These are phyloP conservation scores for Rhodotorula paludigena DNA, from an alignment of 768 basidiomycete genomes.

Conservation along the genomic window DNA sequence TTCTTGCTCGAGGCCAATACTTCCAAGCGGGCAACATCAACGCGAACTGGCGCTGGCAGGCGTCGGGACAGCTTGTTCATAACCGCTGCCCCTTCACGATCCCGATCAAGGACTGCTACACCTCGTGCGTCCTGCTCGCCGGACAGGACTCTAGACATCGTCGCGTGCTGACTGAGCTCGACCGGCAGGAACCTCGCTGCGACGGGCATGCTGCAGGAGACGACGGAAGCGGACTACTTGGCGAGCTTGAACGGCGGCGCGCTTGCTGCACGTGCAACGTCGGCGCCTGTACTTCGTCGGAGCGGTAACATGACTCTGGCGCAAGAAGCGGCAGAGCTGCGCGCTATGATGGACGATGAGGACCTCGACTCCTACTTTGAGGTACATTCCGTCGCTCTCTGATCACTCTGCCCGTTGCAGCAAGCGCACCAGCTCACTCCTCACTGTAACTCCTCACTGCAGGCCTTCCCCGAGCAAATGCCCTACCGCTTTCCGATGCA, in stretches of 20 bases:
- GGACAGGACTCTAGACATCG: no score
- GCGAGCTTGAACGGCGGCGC: not conserved
- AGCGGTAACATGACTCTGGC: no score
- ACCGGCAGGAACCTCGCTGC: not conserved
- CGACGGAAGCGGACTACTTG: conserved; percentile 14
- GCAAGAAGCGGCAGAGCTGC: not conserved
- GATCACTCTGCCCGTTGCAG: no score
- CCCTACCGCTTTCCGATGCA: not conserved
- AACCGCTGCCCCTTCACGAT: not conserved
- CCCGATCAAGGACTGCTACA: conserved; percentile 8
- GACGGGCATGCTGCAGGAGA: conserved; percentile 16
- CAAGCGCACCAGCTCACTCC: not conserved
- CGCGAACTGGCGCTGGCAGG: conserved; percentile 12
- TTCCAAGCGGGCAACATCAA: conserved; percentile 3
- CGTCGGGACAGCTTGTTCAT: not conserved
- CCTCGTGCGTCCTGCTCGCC: conserved; percentile 3
- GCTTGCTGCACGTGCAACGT: not conserved
- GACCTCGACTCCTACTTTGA: conserved; percentile 27
- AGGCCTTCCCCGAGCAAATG: conserved; percentile 24
- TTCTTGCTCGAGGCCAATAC: conserved; percentile 15
- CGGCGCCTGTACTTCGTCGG: not conserved
- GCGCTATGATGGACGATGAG: conserved; percentile 11
- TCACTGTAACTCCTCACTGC: not conserved
- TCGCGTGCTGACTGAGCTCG: not conserved
- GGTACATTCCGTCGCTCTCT: not conserved